Evolutionary conservation across 2,329 filamentous ascomycete species (phyloP).

Genomic region (Microascus cirrosus): DNA sequence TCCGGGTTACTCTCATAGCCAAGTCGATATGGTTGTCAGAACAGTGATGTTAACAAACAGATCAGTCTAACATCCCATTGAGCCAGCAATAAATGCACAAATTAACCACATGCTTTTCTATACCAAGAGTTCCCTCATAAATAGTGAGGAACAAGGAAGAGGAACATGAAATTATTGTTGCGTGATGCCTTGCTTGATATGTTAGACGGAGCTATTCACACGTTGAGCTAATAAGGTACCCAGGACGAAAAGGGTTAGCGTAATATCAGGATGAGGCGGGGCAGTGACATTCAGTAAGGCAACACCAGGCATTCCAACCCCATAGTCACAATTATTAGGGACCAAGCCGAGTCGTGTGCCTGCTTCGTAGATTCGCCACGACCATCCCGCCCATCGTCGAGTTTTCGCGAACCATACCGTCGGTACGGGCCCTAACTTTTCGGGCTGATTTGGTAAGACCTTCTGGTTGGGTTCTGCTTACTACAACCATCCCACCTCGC

Average conservation of each 20-base stretch:
- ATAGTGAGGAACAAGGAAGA: no score
- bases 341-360: not conserved
- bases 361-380: not conserved
- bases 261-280: not conserved
- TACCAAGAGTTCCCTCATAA: no score
- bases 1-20: no score
- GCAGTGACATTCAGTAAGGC: not conserved
- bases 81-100: no score
- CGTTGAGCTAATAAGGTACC: not conserved
- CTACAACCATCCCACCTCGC: not conserved
- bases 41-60: no score
- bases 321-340: not conserved
- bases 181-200: no score
- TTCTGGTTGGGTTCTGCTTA: not conserved
- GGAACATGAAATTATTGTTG: no score
- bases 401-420: not conserved
- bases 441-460: not conserved
- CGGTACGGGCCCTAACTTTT: not conserved
- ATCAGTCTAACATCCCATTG: no score
- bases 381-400: not conserved
- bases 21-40: no score
- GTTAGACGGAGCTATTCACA: not conserved
- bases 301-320: not conserved
- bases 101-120: no score
- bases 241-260: not conserved